Conservation (phyloP, 805 yeast genomes). For the Clavispora asparagi region DNA sequence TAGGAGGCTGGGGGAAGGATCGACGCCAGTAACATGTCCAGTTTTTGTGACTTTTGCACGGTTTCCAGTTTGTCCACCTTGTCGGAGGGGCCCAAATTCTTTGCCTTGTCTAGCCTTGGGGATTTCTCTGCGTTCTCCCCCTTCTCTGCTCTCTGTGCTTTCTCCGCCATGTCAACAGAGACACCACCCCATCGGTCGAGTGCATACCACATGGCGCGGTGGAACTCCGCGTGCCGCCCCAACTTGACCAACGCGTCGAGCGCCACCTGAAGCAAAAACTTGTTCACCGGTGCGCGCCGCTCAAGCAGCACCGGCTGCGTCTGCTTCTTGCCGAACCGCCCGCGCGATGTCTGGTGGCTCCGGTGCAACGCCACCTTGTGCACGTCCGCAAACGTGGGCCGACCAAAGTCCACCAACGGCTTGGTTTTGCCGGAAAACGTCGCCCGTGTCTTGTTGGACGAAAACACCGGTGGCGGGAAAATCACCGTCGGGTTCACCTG, state of each 20-base stretch:
- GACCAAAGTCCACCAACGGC: constrained; percentile 28
- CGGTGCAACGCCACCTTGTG: constrained; percentile 11
- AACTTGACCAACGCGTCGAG: constrained; percentile 27
- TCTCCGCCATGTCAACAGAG: constrained; percentile 3
- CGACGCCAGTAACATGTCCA: no score
- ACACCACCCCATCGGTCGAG: constrained; percentile 33
- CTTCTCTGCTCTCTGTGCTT: no score
- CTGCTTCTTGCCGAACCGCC: constrained; percentile 16
- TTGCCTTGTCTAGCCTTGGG: no score
- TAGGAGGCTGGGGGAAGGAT: neutral
- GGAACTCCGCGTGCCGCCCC: constrained; percentile 27
- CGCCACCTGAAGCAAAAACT: constrained; percentile 24
- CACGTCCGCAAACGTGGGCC: constrained; percentile 20
- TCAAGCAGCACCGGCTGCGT: neutral
- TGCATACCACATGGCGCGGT: constrained; percentile 27
- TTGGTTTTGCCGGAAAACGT: constrained; percentile 20
- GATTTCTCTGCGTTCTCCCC: no score
- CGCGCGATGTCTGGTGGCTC: constrained; percentile 14
- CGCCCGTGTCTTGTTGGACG: constrained; percentile 20
- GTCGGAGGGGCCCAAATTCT: no score
- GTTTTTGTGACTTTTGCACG: no score
- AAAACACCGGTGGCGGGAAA: constrained; percentile 26
- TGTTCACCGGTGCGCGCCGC: constrained; percentile 18
- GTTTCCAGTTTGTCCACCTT: no score
- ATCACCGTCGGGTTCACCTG: constrained; percentile 24